These are phyloP conservation scores for Hanseniaspora jakobsenii DNA, from an alignment of 805 yeast genomes.

Conservation along the genomic window DNA sequence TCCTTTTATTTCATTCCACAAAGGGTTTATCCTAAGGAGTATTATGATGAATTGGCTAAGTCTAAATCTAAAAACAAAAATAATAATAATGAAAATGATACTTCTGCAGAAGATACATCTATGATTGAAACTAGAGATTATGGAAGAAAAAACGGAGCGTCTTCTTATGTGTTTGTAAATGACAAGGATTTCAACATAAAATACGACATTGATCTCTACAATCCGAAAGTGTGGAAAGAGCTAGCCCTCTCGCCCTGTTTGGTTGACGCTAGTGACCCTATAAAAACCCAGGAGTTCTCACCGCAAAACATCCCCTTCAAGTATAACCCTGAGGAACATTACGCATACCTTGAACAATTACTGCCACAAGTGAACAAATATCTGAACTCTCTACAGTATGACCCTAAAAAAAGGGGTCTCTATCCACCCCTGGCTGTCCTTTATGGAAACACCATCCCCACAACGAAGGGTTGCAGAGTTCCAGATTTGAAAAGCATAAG, in stretches of 20 bases:
- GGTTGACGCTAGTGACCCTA: constrained; percentile 32
- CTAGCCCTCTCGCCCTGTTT: constrained; percentile 58
- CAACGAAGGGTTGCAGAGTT: constrained; percentile 71
- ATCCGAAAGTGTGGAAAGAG: constrained; percentile 69
- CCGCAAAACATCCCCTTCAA: constrained; percentile 5
- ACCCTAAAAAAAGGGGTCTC: constrained; percentile 31
- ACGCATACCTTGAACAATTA: constrained; percentile 50
- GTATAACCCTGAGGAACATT: constrained; percentile 39
- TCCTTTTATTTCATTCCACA: constrained; percentile 65
- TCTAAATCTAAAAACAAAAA: neutral
- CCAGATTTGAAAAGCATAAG: constrained; percentile 47
- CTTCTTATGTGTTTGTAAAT: constrained; percentile 40
- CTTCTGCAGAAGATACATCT: constrained; percentile 29
- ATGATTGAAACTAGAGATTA: too few species aligned
- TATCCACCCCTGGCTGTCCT: constrained; percentile 81
- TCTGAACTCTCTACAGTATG: constrained; percentile 42
- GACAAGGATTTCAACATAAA: constrained; percentile 39
- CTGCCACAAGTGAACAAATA: constrained; percentile 49
- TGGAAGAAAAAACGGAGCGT: constrained; percentile 4
- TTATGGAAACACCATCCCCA: constrained; percentile 72
- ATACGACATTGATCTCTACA: constrained; percentile 61
- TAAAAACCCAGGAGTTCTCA: constrained; percentile 17
- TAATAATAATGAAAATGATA: constrained; percentile 39
- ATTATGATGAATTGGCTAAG: too few species aligned
- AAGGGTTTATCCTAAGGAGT: too few species aligned